Conservation (phyloP, 441 rosid species). For the Bruguiera hainesii region DNA sequence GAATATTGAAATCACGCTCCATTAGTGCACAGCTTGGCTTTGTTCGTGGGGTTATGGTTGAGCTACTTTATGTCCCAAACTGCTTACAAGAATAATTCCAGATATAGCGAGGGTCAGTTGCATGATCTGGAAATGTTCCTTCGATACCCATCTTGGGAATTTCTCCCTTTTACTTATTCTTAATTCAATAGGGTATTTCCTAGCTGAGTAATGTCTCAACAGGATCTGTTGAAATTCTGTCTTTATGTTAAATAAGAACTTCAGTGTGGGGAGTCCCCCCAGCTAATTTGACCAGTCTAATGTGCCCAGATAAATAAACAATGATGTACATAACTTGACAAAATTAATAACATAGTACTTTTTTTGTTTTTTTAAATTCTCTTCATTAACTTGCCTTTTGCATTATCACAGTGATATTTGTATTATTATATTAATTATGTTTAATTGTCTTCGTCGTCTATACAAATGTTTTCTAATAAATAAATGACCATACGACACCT, state of each 20-base stretch:
- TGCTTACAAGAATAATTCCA: conserved; percentile 3
- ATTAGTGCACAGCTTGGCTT: conserved; percentile 14
- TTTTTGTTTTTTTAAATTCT: too few relatives aligned
- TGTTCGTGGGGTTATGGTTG: conserved; percentile 22
- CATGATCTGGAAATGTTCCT: conserved; percentile 24
- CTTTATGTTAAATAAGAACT: background rate
- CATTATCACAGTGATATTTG: too few relatives aligned
- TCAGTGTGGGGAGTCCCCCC: conserved; percentile 10
- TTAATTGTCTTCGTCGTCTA: too few relatives aligned
- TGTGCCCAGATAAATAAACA: background rate
- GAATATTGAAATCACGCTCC: conserved; percentile 27
- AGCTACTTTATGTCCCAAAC: conserved; percentile 29
- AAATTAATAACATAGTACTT: too few relatives aligned
- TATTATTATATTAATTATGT: too few relatives aligned
- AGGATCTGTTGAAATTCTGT: conserved; percentile 19
- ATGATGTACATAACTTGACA: too few relatives aligned
- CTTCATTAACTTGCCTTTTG: too few relatives aligned
- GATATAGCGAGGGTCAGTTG: background rate
- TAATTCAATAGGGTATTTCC: conserved; percentile 19
- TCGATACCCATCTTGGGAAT: conserved; percentile 4
- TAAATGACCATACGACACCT: too few relatives aligned
- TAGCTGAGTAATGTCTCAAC: conserved; percentile 26
- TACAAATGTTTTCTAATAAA: too few relatives aligned
- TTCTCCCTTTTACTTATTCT: conserved; percentile 13
- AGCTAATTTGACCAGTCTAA: conserved; percentile 1